Evolutionary conservation across 139 green algal genomes (phyloP), one percentile per base, ranked within the genome.

Genomic region (Picochlorum sp.): DNA sequence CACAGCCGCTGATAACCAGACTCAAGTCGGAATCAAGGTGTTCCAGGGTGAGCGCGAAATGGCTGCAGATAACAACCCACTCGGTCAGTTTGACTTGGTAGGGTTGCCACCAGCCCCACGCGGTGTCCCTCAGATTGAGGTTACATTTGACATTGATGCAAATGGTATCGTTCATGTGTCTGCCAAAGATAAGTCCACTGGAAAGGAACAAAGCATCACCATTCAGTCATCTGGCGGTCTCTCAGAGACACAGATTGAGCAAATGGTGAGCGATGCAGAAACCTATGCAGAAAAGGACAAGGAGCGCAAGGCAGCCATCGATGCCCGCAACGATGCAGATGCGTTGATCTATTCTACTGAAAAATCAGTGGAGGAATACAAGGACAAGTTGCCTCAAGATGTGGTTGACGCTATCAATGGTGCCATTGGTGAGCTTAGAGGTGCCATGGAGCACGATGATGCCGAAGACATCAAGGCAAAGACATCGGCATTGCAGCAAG

Each of bases 21-120:
- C 87, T 6, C 85, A 95, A 85, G 94, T 99, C 11, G 92, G 89
- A 70, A 98, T 99, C 87, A 98, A 98, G 86, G 94, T 99, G 55
- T 85, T 96, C 67, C 94, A 99, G 81, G 94, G 89, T 10, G 94
- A 99, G 86, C 85, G 94, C 54, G 92, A 98, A 83, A 98, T 99
- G 92, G 94, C 94, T 4, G 85, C 83, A 0, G 94, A 99, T 83
- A 99, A 98, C 86, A 98, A 98, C 82, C 72, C 90, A 73, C 83
- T 99, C 67, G 94, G 94, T n/a, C 78, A 97, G 77, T 99, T 99
- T 64, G 92, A 98, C 68, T 84, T 98, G 49, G 78, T 89, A n/a
- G 90, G 93, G 72, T 90, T 99, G 71, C 92, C 94, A 0, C 94
- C 94, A 57, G 83, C 92, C 23, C 94, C 94, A 4, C 81, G 94